Percentiles rank a stretch among this genome's conserved stretches.
These are phyloP conservation scores for Planoprotostelium fungivorum DNA, from an alignment of 78 protist species.

Conservation along the genomic window DNA sequence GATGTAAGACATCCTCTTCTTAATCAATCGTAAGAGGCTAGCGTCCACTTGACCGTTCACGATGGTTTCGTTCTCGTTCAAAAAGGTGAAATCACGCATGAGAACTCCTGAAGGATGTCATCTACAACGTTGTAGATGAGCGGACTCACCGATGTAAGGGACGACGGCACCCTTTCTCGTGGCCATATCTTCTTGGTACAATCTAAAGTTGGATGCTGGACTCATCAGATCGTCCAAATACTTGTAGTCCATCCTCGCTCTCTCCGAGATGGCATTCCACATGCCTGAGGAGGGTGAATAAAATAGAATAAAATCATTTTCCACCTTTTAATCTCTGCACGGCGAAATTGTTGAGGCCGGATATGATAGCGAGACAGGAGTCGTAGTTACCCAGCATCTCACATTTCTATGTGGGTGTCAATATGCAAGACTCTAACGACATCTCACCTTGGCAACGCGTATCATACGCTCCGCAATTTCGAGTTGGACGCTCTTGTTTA, in stretches of 20 bases:
- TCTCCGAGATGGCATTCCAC: neutral
- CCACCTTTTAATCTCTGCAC: neutral
- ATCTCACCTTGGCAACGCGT: neutral
- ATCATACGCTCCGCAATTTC: neutral
- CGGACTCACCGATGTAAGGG: neutral
- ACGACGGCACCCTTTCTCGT: neutral
- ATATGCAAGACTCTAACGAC: neutral
- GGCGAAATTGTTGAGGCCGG: neutral
- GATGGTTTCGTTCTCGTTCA: neutral
- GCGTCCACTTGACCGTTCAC: neutral
- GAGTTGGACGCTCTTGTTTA: neutral
- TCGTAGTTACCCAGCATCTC: neutral
- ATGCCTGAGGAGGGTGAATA: neutral
- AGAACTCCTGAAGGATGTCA: neutral
- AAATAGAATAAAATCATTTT: no score
- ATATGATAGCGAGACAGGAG: neutral
- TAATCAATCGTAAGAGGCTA: neutral
- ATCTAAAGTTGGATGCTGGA: neutral
- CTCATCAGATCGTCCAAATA: neutral
- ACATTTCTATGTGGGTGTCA: neutral
- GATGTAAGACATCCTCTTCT: neutral
- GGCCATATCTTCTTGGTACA: neutral
- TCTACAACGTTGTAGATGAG: neutral
- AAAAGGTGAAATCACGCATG: neutral
- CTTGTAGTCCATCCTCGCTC: neutral